Conservation (phyloP, 1,284 basidiomycete species). For the Rhodotorula glutinis region DNA sequence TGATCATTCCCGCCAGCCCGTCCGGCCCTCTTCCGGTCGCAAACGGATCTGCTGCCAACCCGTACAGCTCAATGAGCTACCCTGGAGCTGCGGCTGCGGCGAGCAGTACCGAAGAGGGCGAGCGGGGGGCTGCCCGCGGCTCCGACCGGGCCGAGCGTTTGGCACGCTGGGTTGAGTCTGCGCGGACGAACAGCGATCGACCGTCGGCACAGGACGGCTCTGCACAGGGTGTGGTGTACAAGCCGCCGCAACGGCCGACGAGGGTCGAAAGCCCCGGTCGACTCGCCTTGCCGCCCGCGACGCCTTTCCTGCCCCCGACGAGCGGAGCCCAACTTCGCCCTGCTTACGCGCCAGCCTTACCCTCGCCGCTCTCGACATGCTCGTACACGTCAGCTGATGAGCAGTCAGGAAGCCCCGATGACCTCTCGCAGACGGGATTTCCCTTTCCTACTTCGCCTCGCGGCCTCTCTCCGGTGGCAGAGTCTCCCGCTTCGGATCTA, state of each 20-base stretch:
- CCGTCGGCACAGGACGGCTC: no score
- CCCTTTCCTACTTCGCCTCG: conserved; percentile 19
- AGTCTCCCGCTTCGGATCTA: not conserved
- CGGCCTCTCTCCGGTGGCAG: not conserved
- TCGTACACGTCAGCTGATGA: conserved; percentile 23
- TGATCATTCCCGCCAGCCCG: no score
- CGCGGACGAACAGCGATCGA: not conserved
- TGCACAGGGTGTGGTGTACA: no score
- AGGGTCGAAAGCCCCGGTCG: not conserved
- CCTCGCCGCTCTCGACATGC: conserved; percentile 27
- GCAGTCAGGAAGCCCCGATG: not conserved
- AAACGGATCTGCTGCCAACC: no score
- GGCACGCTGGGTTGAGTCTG: conserved; percentile 12
- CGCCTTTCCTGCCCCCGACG: not conserved
- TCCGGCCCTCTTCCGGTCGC: not conserved
- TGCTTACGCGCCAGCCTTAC: conserved; percentile 20
- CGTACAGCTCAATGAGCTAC: no score
- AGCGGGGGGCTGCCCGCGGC: not conserved
- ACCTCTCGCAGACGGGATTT: conserved; percentile 5
- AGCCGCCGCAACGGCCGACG: no score
- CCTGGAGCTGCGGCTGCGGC: not conserved
- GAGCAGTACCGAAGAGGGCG: not conserved
- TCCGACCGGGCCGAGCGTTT: conserved; percentile 8
- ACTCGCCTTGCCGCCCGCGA: not conserved
- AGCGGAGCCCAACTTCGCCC: conserved; percentile 1